Evolutionary conservation across 345 rosid species (phyloP).

Genomic region (Sisymbrium irio): DNA sequence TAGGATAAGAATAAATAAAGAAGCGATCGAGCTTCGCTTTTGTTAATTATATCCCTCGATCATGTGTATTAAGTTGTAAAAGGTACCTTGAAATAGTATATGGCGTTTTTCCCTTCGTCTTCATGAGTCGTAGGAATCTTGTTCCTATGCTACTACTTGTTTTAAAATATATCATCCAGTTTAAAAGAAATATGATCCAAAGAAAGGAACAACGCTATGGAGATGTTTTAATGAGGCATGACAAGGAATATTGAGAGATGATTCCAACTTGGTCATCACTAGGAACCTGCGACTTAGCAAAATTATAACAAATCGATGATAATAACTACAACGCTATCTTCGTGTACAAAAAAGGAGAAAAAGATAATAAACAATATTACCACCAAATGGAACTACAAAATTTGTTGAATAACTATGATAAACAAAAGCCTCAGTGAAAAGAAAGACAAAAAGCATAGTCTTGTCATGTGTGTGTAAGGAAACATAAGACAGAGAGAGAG

Average conservation of each 20-base stretch:
- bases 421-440: neutral
- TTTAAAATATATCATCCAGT: too few species aligned
- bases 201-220: too few species aligned
- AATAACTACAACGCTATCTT: neutral
- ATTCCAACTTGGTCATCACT: too few species aligned
- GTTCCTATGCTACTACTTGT: neutral
- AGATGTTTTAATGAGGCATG: too few species aligned
- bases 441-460: conserved; percentile 10
- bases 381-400: conserved; percentile 30
- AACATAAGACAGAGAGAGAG: neutral
- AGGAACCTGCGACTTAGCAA: neutral
- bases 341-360: neutral
- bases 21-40: conserved; percentile 12
- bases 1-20: conserved; percentile 12
- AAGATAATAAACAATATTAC: neutral
- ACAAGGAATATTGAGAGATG: too few species aligned
- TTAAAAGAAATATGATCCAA: too few species aligned
- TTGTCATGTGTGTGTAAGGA: neutral
- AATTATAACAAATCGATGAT: neutral
- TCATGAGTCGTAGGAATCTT: neutral
- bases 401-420: conserved; percentile 6
- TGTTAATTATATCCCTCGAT: neutral
- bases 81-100: neutral
- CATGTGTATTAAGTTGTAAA: conserved; percentile 18
- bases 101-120: neutral